Evolutionary conservation across 345 rosid species (phyloP), one percentile per base, ranked within the genome.

Genomic region (Euclidium syriacum): DNA sequence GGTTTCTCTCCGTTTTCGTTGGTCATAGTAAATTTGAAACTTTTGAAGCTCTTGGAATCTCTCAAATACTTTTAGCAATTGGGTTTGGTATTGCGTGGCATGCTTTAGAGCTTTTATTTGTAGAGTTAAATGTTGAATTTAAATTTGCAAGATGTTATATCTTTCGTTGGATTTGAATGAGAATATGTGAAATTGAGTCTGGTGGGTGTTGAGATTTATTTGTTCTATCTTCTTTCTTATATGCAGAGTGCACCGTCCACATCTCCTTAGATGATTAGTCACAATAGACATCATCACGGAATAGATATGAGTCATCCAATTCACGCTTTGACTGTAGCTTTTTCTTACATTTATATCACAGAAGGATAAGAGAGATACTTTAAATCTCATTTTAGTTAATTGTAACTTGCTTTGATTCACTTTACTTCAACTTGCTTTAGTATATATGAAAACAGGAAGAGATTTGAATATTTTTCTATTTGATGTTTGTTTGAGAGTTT

Each of bases 21-120:
- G 96, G 98, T 43, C 96, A 89, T 67, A 91, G 98, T 19, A 89
- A 89, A 60, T 92, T 92, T 34, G 98, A 92, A 76, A 81, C 92
- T 47, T 79, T 89, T 6, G 98, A 95, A 72, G 94, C 98, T 26
- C 91, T 89, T 60, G 95, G 85, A 42, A 92, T 89, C 76, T 89
- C 98, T 56, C 76, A 74, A 78, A 87, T 92, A 95, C 96, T 89
- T 77, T 70, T 89, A 73, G 95, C 85, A 5, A 87, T 96, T 56
- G 85, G 94, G 62, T 83, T 85, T 41, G 94, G 96, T 71, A 82
- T 92, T 78, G 89, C 82, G 6, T 92, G 87, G 91, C 98, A 87
- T 85, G 85, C 98, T 63, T 25, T 78, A 10, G 77, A 89, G 33
- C 70, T 92, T 79, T 70, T 89, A 53, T 39, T 52, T 64, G 96